phyloP scores from a whole-genome alignment of 1,139 yeast species.

The Candida sanyaensis region DNA sequence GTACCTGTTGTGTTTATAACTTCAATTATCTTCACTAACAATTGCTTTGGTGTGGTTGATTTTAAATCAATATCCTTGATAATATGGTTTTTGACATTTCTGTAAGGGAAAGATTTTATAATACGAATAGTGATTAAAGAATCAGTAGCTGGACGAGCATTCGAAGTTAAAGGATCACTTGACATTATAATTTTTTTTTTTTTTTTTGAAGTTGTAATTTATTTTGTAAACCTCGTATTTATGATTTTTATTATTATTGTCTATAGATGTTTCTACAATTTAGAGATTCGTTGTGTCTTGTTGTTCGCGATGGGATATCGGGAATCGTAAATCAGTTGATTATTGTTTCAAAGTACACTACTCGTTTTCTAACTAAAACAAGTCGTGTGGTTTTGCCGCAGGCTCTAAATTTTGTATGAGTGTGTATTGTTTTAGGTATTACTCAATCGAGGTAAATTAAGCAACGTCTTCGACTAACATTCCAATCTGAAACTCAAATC shows the following conservation, averaged over 20 bases:
- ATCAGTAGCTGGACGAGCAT: slow-evolving; percentile 65
- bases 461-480: not conserved
- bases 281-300: no score
- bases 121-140: slow-evolving; percentile 83
- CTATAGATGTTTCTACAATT: not conserved
- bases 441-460: not conserved
- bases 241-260: not conserved
- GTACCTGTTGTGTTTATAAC: slow-evolving; percentile 67
- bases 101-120: slow-evolving; percentile 87
- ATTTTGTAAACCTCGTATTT: no score
- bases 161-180: slow-evolving; percentile 62
- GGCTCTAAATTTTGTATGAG: not conserved
- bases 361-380: not conserved
- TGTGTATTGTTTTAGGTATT: not conserved
- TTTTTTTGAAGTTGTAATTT: not conserved
- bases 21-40: slow-evolving; percentile 47
- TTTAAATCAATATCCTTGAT: slow-evolving; percentile 73
- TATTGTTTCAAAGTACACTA: no score
- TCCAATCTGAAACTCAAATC: slow-evolving; percentile 3
- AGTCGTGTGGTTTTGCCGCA: not conserved
- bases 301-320: no score
- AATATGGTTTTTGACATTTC: slow-evolving; percentile 84
- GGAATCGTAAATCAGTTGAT: no score
- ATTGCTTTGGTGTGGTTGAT: slow-evolving; percentile 62
- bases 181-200: slow-evolving; percentile 6